A percentile compares a stretch with the other conserved stretches of the same genome.
Conservation (phyloP, 768 basidiomycete genomes). For the Kwoniella mangroviensis region DNA sequence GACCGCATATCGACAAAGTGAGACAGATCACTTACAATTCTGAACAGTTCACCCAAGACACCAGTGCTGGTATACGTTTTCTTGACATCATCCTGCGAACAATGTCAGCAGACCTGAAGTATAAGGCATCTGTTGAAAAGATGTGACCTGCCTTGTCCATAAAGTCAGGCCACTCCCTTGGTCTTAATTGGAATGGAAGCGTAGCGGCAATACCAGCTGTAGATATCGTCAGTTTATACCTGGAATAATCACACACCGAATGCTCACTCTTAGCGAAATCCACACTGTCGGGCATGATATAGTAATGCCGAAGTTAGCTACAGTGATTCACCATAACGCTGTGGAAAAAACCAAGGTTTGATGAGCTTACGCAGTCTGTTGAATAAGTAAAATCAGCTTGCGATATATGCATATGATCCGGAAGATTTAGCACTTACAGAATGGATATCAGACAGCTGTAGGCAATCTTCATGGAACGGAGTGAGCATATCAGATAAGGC, state of each 20-base stretch:
- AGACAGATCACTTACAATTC: slow-evolving; percentile 34
- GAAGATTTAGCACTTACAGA: slow-evolving; percentile 36
- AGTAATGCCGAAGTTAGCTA: too few species aligned
- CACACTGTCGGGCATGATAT: slow-evolving; percentile 31
- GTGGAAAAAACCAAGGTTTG: not conserved
- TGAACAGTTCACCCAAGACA: slow-evolving; percentile 51
- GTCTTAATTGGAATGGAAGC: slow-evolving; percentile 34
- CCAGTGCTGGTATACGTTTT: slow-evolving; percentile 47
- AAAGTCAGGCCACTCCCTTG: slow-evolving; percentile 54
- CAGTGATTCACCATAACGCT: not conserved
- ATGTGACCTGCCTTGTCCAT: slow-evolving; percentile 51
- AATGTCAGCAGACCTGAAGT: not conserved
- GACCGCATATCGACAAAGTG: too few species aligned
- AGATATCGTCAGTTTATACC: not conserved
- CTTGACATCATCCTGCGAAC: slow-evolving; percentile 32
- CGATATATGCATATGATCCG: not conserved
- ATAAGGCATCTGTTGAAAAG: too few species aligned
- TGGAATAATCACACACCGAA: not conserved
- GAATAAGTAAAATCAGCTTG: slow-evolving; percentile 15
- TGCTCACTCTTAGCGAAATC: slow-evolving; percentile 56
- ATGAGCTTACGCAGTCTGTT: slow-evolving; percentile 37
- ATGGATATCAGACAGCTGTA: slow-evolving; percentile 49
- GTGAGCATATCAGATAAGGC: slow-evolving; percentile 41
- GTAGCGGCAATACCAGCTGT: slow-evolving; percentile 49
- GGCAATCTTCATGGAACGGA: slow-evolving; percentile 40